Evolutionary conservation across 257 asterid species (phyloP).

Genomic region (Solanum piurae): DNA sequence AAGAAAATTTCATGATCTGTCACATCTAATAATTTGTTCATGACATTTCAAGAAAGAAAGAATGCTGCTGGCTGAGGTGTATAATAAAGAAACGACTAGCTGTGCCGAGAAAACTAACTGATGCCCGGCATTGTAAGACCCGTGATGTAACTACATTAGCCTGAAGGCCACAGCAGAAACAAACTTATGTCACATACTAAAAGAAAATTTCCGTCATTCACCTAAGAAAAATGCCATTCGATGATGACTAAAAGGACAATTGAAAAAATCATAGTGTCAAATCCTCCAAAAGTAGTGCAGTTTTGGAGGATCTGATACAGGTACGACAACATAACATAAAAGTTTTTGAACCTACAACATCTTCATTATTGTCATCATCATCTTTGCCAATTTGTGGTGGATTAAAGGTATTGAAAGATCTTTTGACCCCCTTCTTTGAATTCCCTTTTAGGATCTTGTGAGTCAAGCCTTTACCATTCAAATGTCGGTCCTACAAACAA

Average conservation of each 20-base stretch:
- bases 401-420: constrained; percentile 59
- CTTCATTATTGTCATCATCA: constrained; percentile 61
- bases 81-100: neutral
- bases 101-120: neutral
- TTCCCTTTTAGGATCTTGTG: constrained; percentile 60
- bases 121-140: neutral
- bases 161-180: neutral
- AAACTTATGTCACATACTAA: neutral
- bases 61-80: neutral
- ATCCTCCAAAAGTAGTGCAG: neutral
- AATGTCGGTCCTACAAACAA: constrained; percentile 54
- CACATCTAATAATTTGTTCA: neutral
- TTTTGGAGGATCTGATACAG: neutral
- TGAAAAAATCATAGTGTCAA: neutral
- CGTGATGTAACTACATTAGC: neutral
- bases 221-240: neutral
- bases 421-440: constrained; percentile 54
- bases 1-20: neutral
- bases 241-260: constrained; percentile 18
- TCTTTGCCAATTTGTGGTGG: constrained; percentile 69
- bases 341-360: constrained; percentile 23
- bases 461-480: constrained; percentile 72
- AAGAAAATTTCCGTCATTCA: neutral
- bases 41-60: neutral
- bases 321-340: neutral